Evolutionary conservation across 495 filamentous ascomycete genomes (phyloP), one percentile per base, ranked within the genome.

Genomic region (Aspergillus baeticus): DNA sequence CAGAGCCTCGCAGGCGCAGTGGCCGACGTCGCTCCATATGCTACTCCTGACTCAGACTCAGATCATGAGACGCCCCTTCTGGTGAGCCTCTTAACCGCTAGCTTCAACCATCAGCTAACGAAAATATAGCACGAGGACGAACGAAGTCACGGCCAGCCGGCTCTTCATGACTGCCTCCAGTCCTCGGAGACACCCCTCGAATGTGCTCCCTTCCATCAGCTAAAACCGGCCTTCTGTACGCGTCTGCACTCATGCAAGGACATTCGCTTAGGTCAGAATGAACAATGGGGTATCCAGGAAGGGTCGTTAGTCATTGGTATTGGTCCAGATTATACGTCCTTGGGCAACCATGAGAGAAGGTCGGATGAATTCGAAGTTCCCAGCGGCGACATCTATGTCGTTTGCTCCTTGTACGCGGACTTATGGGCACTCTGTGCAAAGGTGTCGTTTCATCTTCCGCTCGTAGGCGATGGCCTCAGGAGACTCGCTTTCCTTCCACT

Each of bases 351-450:
- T 3, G 37, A 62, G 18, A 58, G 49, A 31, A 41, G 39, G 8
- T 5, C 42, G 10, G 69, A 71, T 47, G 69, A 69, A 49, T 69
- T 69, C 45, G 59, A 69, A 20, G 48, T 69, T 17, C 29, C 46
- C 8, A 36, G 43, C 41, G 69, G 69, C 15, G 66, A 69, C 23
- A 35, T 69, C 1, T 69, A 63, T 43, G 54, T 71, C 21, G 55
- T 71, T 34, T 67, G 62, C 26, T 60, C 54, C 10, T 39, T 71
- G 22, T 71, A 67, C 50, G 66, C 69, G 13, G 69, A 71, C 44
- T 39, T 67, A 33, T 71, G 69, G 69, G 66, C 69, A 22, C 62
- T 69, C 3, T 71, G 69, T 60, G 55, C 47, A n/a, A 67, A 64
- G 38, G 46, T 63, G 18, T 64, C 63, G 8, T 63, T 62, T 23